Evolutionary conservation across 2,329 filamentous ascomycete species (phyloP).

Genomic region (Cadophora gregata): DNA sequence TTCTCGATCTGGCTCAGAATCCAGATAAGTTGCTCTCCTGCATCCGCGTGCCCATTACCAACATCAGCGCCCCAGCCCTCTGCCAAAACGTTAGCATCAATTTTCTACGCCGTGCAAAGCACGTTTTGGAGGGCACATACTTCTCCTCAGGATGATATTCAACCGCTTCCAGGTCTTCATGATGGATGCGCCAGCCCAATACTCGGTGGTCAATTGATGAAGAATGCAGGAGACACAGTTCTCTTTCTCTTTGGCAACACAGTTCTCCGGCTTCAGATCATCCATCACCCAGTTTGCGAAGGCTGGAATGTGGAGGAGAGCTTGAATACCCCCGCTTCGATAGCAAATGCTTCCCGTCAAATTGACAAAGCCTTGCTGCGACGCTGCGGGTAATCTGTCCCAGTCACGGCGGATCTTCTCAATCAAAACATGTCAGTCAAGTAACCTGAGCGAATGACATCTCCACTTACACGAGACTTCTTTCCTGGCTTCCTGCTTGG

Average conservation of each 20-base stretch:
- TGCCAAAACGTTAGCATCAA: constrained; percentile 18
- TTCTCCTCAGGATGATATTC: constrained; percentile 27
- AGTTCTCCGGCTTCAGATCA: constrained; percentile 36
- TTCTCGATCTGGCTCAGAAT: constrained; percentile 36
- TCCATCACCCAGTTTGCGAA: constrained; percentile 43
- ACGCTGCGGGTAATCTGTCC: constrained; percentile 32
- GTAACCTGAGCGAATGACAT: too few species aligned
- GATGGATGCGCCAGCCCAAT: constrained; percentile 31
- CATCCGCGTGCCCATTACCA: constrained; percentile 40
- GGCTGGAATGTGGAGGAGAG: constrained; percentile 44
- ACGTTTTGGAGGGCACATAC: background rate
- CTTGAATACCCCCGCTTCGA: constrained; percentile 44
- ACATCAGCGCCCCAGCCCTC: constrained; percentile 36
- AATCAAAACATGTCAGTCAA: background rate
- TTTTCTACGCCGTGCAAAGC: background rate
- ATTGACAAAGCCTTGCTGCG: constrained; percentile 42
- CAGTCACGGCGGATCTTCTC: constrained; percentile 20
- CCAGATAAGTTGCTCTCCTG: constrained; percentile 42
- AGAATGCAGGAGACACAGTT: constrained; percentile 29
- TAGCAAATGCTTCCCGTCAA: constrained; percentile 43
- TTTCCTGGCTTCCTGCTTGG: background rate
- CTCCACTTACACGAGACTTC: background rate
- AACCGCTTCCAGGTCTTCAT: constrained; percentile 22
- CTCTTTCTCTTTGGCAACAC: constrained; percentile 28
- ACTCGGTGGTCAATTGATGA: constrained; percentile 23